Conservation (phyloP, 148 eudicot genomes). For the Chenopodium formosanum region DNA sequence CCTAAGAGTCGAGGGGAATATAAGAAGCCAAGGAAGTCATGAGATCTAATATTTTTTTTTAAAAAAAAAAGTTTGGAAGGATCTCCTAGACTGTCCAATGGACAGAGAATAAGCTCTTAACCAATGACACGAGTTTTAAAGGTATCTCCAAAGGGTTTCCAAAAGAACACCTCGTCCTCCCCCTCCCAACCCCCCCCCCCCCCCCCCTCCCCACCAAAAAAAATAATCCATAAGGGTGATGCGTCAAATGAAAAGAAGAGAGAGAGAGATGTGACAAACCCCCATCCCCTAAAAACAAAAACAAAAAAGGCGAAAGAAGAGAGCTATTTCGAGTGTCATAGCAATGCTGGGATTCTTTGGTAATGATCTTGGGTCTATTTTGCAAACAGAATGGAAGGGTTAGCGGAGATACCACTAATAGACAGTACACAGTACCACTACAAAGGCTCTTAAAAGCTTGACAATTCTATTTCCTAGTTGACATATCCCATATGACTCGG, state of each 20-base stretch:
- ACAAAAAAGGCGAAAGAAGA: too few species aligned
- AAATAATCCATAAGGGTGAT: neutral
- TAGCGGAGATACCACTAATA: too few species aligned
- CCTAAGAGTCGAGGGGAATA: neutral
- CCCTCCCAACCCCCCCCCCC: too few species aligned
- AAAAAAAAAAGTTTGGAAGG: neutral
- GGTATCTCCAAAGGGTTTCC: neutral
- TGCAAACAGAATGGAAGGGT: too few species aligned
- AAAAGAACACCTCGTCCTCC: neutral
- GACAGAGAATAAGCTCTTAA: neutral
- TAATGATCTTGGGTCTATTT: too few species aligned
- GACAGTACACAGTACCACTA: neutral
- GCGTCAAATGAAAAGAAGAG: neutral
- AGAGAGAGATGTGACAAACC: neutral
- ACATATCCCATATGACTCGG: neutral
- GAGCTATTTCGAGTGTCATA: too few species aligned
- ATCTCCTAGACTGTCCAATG: neutral
- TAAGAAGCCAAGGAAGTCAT: neutral
- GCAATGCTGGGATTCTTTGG: too few species aligned
- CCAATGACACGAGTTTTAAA: neutral
- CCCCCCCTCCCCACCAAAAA: too few species aligned
- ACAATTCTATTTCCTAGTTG: neutral
- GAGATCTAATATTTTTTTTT: neutral
- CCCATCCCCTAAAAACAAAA: too few species aligned
- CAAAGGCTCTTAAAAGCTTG: neutral